A percentile compares a stretch with the other conserved stretches of the same genome.
These are phyloP conservation scores for Talaromyces stipitatus DNA, from an alignment of 495 filamentous ascomycete species.

Conservation along the genomic window DNA sequence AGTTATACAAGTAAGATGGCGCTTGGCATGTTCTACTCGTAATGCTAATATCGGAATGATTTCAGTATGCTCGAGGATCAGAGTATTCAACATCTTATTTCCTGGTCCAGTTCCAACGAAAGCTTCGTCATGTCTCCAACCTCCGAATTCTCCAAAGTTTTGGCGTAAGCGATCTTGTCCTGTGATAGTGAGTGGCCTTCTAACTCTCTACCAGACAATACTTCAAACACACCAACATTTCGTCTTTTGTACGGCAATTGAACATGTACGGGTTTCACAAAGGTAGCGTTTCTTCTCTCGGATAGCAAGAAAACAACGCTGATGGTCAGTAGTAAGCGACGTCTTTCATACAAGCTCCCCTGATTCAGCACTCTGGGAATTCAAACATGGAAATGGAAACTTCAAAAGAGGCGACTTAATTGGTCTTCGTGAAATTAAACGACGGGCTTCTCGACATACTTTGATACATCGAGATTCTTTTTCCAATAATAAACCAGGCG, in stretches of 20 bases:
- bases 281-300: slow-evolving; percentile 47
- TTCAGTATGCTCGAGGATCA: slow-evolving; percentile 91
- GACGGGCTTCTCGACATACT: slow-evolving; percentile 90
- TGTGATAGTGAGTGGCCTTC: slow-evolving; percentile 4
- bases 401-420: slow-evolving; percentile 93
- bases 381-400: slow-evolving; percentile 96
- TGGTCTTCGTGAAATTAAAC: slow-evolving; percentile 90
- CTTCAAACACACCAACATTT: slow-evolving; percentile 99
- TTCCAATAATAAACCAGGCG: slow-evolving; percentile 62
- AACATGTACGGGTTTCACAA: slow-evolving; percentile 99
- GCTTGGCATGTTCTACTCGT: neutral
- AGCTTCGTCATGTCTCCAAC: slow-evolving; percentile 99
- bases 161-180: slow-evolving; percentile 62
- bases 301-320: neutral
- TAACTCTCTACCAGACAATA: slow-evolving; percentile 59
- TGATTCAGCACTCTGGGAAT: slow-evolving; percentile 95
- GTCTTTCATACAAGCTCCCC: slow-evolving; percentile 97
- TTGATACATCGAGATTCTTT: slow-evolving; percentile 94
- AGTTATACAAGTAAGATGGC: slow-evolving; percentile 84
- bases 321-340: slow-evolving; percentile 68
- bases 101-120: slow-evolving; percentile 87
- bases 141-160: slow-evolving; percentile 95
- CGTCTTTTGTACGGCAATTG: slow-evolving; percentile 93
- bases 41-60: slow-evolving; percentile 7
- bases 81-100: slow-evolving; percentile 87